Percentiles rank a stretch among this genome's conserved stretches.
Evolutionary conservation across 2,329 filamentous ascomycete species (phyloP).

Genomic region (Cladosporium oxysporum): DNA sequence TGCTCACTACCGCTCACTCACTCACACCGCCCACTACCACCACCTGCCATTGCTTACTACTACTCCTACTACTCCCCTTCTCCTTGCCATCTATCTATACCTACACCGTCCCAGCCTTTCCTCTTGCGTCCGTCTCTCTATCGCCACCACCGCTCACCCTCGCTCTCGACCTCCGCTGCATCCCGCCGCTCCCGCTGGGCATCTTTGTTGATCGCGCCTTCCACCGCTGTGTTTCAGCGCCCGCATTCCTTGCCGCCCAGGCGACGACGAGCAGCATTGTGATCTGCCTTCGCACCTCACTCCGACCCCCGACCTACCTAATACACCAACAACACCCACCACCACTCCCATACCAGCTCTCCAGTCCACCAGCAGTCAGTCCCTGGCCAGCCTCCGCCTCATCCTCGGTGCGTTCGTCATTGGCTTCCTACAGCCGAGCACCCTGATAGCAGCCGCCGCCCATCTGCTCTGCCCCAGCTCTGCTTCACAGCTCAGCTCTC

Average conservation of each 20-base stretch:
- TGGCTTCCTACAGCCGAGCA: constrained; percentile 6
- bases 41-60: constrained; percentile 5
- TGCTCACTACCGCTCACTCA: constrained; percentile 6
- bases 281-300: constrained; percentile 9
- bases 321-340: constrained; percentile 5
- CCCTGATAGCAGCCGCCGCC: constrained; percentile 13
- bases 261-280: constrained; percentile 20
- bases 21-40: constrained; percentile 12
- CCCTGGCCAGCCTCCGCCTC: constrained; percentile 11
- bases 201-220: constrained; percentile 21
- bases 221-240: constrained; percentile 17
- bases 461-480: constrained; percentile 1
- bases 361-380: background rate
- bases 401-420: constrained; percentile 9
- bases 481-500: constrained; percentile 7
- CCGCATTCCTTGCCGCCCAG: constrained; percentile 20
- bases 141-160: constrained; percentile 1
- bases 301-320: constrained; percentile 9
- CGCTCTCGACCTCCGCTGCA: background rate
- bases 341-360: background rate
- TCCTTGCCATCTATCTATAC: constrained; percentile 5
- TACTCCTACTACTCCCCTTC: constrained; percentile 16
- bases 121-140: constrained; percentile 10
- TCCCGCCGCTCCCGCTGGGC: constrained; percentile 1
- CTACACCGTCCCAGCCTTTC: constrained; percentile 10